Evolutionary conservation across 345 rosid genomes (phyloP), one percentile per base, ranked within the genome.

Genomic region (Gossypium thurberi): DNA sequence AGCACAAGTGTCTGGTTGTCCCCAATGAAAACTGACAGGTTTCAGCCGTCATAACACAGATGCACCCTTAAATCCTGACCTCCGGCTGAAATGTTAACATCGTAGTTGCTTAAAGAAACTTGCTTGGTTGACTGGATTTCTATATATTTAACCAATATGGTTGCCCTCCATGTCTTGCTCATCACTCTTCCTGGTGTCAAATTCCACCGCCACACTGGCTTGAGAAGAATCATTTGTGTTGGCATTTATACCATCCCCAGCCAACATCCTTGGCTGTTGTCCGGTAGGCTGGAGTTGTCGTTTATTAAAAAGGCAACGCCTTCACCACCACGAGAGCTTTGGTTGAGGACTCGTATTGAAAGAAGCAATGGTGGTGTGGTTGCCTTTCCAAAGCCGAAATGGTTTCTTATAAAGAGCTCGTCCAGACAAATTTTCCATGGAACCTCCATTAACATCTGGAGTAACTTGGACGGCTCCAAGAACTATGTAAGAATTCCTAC

Each of bases 291-390:
- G 2, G 0, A 2, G 44, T 78, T 48, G 0, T 58, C 79, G 3
- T 91, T 75, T 62, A 93, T 42, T 50, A 82, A 69, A 71, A 93
- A 93, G 46, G 97, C 90, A 69, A 93, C 50, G 33, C 98, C 95
- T 74, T 93, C 95, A 0, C 95, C 97, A 0, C 91, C 88, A 0
- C 77, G 80, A 65, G 4, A 2, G 2, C 89, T 86, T 48, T n/a
- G 71, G 57, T 76, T 78, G 6, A 0, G 1, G 68, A 88, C 88
- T 84, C 5, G 92, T 78, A 42, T 75, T 84, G 75, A 93, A 93
- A 57, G 81, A 62, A 18, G 91, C 77, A 3, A 51, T 43, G 40
- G 71, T 25, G 10, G 69, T 28, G 12, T 40, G n/a, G 46, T 66
- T 70, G 20, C 51, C 62, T 52, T 70, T 79, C 88, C 87, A 84